Conservation (phyloP, 805 yeast species). For the Hanseniaspora guilliermondii region DNA sequence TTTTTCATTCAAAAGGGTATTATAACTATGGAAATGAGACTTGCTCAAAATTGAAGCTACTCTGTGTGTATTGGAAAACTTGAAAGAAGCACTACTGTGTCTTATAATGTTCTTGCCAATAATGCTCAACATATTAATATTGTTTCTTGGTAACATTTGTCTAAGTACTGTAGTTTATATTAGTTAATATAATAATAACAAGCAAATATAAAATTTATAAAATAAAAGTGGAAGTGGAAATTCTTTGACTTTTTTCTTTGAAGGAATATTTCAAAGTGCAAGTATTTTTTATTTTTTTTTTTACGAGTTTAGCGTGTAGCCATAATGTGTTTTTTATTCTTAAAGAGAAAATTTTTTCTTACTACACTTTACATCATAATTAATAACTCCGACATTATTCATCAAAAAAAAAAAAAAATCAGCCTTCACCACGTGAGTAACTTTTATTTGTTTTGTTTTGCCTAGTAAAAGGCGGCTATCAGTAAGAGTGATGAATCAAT, state of each 20-base stretch:
- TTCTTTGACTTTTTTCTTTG: neutral
- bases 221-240: neutral
- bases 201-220: neutral
- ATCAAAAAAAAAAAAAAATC: no score
- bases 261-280: neutral
- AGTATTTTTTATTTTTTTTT: neutral
- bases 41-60: neutral
- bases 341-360: neutral
- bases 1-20: neutral
- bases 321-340: neutral
- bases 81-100: neutral
- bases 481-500: neutral
- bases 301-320: neutral
- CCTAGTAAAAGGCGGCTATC: neutral
- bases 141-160: no score
- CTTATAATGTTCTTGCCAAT: neutral
- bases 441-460: no score
- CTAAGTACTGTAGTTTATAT: neutral
- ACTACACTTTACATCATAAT: neutral
- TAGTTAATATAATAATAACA: neutral
- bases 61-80: neutral
- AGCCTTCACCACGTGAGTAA: no score
- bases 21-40: constrained; percentile 14
- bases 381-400: neutral
- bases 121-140: neutral